phyloP scores from a whole-genome alignment of 345 rosid species.

The Ceriops zippeliana region DNA sequence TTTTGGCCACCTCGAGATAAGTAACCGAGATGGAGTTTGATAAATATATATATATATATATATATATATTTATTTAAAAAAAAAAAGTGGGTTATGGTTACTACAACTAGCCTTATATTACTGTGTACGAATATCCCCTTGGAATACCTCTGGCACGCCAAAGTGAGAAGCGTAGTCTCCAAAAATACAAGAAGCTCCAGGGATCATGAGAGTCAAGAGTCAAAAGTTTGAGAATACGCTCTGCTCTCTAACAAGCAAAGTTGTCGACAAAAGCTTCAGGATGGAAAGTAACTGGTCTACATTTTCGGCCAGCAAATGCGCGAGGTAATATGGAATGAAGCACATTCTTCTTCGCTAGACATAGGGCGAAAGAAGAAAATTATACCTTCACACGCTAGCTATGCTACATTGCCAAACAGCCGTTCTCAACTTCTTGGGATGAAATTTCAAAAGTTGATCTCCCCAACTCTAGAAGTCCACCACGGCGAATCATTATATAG shows the following conservation, averaged over 20 bases:
- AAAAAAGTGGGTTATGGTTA: too few species aligned
- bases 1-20: too few species aligned
- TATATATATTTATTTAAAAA: too few species aligned
- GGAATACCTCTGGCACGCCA: slow-evolving; percentile 2
- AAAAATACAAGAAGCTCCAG: slow-evolving; percentile 14
- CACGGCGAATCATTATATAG: not conserved
- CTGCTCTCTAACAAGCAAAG: not conserved
- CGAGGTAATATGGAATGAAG: not conserved
- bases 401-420: slow-evolving; percentile 7
- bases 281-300: slow-evolving; percentile 19
- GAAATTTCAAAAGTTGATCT: slow-evolving; percentile 14
- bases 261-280: not conserved
- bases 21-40: too few species aligned
- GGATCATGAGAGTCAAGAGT: slow-evolving; percentile 10
- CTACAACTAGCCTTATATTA: not conserved
- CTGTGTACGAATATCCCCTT: not conserved
- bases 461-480: slow-evolving; percentile 1
- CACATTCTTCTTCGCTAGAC: slow-evolving; percentile 5
- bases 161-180: not conserved
- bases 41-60: too few species aligned
- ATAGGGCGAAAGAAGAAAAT: slow-evolving; percentile 4
- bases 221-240: not conserved
- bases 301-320: slow-evolving; percentile 22
- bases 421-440: not conserved
- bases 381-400: not conserved